Conservation (phyloP, 2,329 filamentous ascomycete genomes). For the Xylaria digitata region DNA sequence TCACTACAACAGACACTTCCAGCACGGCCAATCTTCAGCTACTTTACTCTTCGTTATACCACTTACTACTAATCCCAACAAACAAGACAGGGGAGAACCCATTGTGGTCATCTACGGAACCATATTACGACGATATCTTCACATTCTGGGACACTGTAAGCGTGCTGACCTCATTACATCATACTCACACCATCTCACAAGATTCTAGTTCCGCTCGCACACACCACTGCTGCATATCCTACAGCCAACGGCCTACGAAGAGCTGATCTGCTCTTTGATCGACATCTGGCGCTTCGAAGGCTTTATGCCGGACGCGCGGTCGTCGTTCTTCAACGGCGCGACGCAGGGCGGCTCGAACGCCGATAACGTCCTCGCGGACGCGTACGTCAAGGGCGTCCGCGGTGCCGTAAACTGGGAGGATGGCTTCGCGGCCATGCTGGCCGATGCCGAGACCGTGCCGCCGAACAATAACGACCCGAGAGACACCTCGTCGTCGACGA, state of each 20-base stretch:
- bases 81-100: slow-evolving; percentile 80
- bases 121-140: slow-evolving; percentile 78
- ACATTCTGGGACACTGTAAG: slow-evolving; percentile 70
- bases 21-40: slow-evolving; percentile 67
- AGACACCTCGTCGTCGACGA: slow-evolving; percentile 70
- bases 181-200: background rate
- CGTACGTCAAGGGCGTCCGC: slow-evolving; percentile 74
- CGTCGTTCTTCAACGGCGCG: slow-evolving; percentile 75
- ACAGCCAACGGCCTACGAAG: slow-evolving; percentile 71
- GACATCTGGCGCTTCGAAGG: slow-evolving; percentile 75
- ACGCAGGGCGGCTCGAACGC: slow-evolving; percentile 77
- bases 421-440: slow-evolving; percentile 71
- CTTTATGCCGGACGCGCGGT: slow-evolving; percentile 73
- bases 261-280: slow-evolving; percentile 73
- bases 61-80: slow-evolving; percentile 75
- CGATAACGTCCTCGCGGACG: slow-evolving; percentile 78
- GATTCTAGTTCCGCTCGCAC: slow-evolving; percentile 68
- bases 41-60: slow-evolving; percentile 76
- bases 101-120: slow-evolving; percentile 70
- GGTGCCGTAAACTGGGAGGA: slow-evolving; percentile 73
- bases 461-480: slow-evolving; percentile 68
- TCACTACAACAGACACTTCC: slow-evolving; percentile 67
- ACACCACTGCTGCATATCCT: slow-evolving; percentile 74
- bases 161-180: slow-evolving; percentile 27
- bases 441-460: slow-evolving; percentile 73